Evolutionary conservation across 2,329 filamentous ascomycete species (phyloP), one percentile per base, ranked within the genome.

Genomic region (Fusarium papillatum): DNA sequence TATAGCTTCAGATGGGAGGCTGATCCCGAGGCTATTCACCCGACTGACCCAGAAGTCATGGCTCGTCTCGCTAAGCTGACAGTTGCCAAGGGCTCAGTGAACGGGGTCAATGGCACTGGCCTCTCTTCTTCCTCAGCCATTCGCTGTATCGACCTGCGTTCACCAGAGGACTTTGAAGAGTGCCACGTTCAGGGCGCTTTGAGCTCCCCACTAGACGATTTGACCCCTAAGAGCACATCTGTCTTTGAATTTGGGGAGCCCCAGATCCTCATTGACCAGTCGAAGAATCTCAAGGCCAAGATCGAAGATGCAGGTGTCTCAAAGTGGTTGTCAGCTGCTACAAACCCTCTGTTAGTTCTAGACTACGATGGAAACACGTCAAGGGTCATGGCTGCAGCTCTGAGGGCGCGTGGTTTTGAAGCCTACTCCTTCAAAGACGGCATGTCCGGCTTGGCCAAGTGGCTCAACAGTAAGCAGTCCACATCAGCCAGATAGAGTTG

Each of bases 1-100:
- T 62, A 62, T 24, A 62, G 59, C 24, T 62, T 62, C 59, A 62
- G 59, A 39, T 62, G 59, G 59, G 59, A 62, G 14, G 59, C 36
- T n/a, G 59, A 62, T 19, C 59, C 59, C 19, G 59, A 26, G 16
- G 59, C 59, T 10, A 62, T 62, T 24, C 59, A 62, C 38, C 59
- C 59, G 6, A 62, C 59, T 43, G 59, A 62, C 38, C 38, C 59
- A 10, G 38, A 31, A 16, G 38, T 62, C 17, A 62, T 62, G 59
- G 38, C 41, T 29, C 34, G 59, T 5, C 17, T 62, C 19, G 19
- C 59, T 24, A 62, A 62, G 24, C 24, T 62, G 59, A 16, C 38
- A n/a, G 31, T 62, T 43, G 11, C 36, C 59, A 29, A 62, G 11
- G 38, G 38, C 7, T 29, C 38, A 17, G 22, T 29, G 5, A 43